Evolutionary conservation across 1,284 basidiomycete genomes (phyloP).

Genomic region (Tilletia horrida): DNA sequence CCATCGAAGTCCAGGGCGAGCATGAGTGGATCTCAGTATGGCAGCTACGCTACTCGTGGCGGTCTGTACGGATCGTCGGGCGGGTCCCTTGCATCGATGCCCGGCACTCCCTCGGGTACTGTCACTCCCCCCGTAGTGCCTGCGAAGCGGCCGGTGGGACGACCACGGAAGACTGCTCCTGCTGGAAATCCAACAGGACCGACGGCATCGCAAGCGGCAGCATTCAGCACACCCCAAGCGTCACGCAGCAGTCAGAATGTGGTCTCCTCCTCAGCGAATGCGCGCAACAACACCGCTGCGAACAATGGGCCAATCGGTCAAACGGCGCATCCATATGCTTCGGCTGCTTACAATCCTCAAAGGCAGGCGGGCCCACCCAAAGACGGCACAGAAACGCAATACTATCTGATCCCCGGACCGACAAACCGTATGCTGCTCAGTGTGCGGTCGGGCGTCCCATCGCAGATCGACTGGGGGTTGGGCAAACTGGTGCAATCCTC

Average conservation of each 20-base stretch:
- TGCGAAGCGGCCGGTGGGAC: slow-evolving; percentile 1
- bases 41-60: neutral
- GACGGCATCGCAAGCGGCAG: slow-evolving; percentile 6
- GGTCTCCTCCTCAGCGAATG: neutral
- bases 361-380: neutral
- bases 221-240: slow-evolving; percentile 5
- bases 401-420: slow-evolving; percentile 39
- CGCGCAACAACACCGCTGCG: neutral
- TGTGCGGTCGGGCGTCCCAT: slow-evolving; percentile 45
- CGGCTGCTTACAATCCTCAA: neutral
- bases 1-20: neutral
- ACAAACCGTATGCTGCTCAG: slow-evolving; percentile 47
- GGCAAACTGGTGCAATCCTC: slow-evolving; percentile 36
- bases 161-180: slow-evolving; percentile 12
- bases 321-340: slow-evolving; percentile 4
- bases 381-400: neutral
- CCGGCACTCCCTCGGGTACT: neutral
- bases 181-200: slow-evolving; percentile 4
- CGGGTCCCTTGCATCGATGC: neutral
- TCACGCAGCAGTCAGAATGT: neutral
- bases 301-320: neutral
- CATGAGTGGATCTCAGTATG: neutral
- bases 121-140: neutral
- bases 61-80: neutral
- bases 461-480: slow-evolving; percentile 51